Conservation (phyloP, 139 green algal species). For the Coccomyxa sp. region DNA sequence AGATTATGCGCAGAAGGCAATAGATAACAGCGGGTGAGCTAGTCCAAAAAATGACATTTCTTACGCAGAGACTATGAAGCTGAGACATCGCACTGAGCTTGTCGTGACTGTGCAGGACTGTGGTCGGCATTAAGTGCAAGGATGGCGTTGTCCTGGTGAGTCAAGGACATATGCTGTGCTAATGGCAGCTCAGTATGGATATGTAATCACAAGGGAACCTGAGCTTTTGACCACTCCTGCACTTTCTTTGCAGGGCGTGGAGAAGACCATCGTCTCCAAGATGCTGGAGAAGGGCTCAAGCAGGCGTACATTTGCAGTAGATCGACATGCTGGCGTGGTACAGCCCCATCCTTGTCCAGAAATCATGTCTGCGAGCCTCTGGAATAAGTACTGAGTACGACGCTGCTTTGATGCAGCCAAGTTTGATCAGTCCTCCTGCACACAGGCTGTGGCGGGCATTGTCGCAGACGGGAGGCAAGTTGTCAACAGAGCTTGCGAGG, state of each 20-base stretch:
- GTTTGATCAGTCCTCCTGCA: neutral
- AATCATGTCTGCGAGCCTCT: too few species aligned
- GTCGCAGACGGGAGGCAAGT: constrained; percentile 81
- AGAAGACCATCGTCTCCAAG: constrained; percentile 96
- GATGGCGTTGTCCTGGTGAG: constrained; percentile 97
- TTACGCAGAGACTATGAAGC: too few species aligned
- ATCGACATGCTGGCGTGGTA: constrained; percentile 84
- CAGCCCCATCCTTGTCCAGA: too few species aligned
- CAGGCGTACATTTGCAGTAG: constrained; percentile 78
- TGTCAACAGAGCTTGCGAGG: constrained; percentile 73
- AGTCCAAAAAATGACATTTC: too few species aligned
- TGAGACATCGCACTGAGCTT: neutral
- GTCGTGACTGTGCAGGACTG: constrained; percentile 65
- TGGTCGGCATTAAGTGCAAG: constrained; percentile 89
- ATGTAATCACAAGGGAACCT: too few species aligned
- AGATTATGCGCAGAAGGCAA: constrained; percentile 98
- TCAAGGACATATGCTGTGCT: too few species aligned
- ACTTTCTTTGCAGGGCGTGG: constrained; percentile 73
- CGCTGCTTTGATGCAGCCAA: neutral
- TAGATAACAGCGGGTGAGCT: constrained; percentile 87
- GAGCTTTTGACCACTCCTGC: too few species aligned
- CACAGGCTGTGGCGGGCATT: constrained; percentile 65
- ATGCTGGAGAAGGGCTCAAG: constrained; percentile 91
- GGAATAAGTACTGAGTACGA: too few species aligned
- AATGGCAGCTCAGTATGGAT: too few species aligned